Conservation (phyloP, 495 filamentous ascomycete species). For the Sordaria brevicollis region DNA sequence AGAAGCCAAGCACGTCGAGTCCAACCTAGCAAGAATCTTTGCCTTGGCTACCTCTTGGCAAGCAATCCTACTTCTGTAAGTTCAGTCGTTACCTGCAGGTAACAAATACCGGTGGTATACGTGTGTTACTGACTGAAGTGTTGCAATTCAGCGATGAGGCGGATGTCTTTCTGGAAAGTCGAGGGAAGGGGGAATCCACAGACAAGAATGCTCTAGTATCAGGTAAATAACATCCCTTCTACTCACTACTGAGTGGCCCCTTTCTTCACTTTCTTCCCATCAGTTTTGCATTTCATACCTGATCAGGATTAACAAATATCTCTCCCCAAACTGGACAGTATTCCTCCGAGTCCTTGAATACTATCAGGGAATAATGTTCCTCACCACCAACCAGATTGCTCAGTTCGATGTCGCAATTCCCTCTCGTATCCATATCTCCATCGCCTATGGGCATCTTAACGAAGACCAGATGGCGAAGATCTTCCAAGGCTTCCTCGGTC, state of each 20-base stretch:
- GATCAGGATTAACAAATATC: not conserved
- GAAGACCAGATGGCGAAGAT: constrained; percentile 11
- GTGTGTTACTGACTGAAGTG: not conserved
- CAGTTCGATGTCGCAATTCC: constrained; percentile 8
- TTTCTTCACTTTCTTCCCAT: not conserved
- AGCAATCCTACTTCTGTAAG: constrained; percentile 30
- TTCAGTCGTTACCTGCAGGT: not conserved
- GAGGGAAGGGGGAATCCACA: not conserved
- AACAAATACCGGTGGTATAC: not conserved
- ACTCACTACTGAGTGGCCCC: not conserved
- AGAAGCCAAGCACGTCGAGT: constrained; percentile 11
- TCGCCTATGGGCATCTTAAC: constrained; percentile 7
- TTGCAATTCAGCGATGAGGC: constrained; percentile 28
- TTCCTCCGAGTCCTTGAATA: constrained; percentile 46
- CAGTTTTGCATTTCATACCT: not conserved
- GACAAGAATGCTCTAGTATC: constrained; percentile 32
- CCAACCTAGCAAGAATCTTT: constrained; percentile 28
- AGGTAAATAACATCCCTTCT: constrained; percentile 1
- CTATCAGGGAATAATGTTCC: constrained; percentile 41
- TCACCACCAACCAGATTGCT: constrained; percentile 33
- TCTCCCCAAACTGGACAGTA: constrained; percentile 16
- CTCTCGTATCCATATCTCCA: constrained; percentile 9
- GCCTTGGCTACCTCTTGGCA: constrained; percentile 34
- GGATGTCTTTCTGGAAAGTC: constrained; percentile 39
- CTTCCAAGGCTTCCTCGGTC: constrained; percentile 8